Evolutionary conservation across 2,329 filamentous ascomycete species (phyloP), one percentile per base, ranked within the genome.

Genomic region (Bipolaris cookei): DNA sequence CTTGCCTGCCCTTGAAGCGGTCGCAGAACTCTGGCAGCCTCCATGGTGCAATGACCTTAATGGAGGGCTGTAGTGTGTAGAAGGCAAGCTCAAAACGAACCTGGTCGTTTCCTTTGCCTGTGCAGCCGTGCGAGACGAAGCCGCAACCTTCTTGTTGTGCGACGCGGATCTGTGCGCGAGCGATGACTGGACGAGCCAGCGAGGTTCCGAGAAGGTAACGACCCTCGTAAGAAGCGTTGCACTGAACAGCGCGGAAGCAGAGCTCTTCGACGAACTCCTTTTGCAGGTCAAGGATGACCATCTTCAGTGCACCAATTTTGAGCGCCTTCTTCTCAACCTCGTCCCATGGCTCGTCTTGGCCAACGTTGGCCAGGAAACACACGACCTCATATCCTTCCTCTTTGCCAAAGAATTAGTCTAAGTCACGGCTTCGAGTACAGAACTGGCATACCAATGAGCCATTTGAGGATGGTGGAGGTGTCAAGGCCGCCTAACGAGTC

Each of bases 181-280:
- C 88, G 67, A 90, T 90, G 75, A 90, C 84, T 39, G 88, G 88
- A 54, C 88, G 85, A 62, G 88, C 88, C 58, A 91, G 82, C 41
- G 81, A 82, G 52, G 86, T 88, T 59, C 86, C 85, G 57, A 76
- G 73, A n/a, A 76, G 69, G 62, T 75, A 76, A 44, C 72, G 70
- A 72, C 88, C 87, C 81, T 92, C 78, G 72, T 81, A 80, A 50
- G 76, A 73, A 62, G 82, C 83, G 67, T 84, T 85, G 79, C 87
- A 91, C 78, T 91, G 89, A 62, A 95, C 85, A 60, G 91, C 90
- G 50, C 85, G 88, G 84, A 88, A 93, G 82, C 88, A 89, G 42
- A 95, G 83, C 80, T 94, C 85, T 68, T 92, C 89, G 65, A 95
- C 86, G 71, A 95, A 93, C 78, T 91, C 88, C 67, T 83, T 82